phyloP scores from a whole-genome alignment of 495 filamentous ascomycete genomes.

The Sphaerosporella brunnea region DNA sequence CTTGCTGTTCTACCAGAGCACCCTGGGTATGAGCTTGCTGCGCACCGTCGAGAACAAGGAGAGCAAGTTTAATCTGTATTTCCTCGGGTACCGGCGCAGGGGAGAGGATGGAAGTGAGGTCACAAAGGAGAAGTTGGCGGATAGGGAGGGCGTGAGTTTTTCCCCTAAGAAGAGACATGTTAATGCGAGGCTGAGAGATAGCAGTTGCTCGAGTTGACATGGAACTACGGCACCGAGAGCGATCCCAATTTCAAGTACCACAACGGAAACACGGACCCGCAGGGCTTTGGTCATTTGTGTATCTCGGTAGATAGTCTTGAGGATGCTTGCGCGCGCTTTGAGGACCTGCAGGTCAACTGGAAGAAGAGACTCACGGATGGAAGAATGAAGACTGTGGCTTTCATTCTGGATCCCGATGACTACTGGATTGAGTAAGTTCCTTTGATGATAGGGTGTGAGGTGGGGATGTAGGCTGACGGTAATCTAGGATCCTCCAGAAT shows the following conservation, averaged over 20 bases:
- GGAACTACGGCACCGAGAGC: slow-evolving; percentile 90
- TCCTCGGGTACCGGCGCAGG: slow-evolving; percentile 52
- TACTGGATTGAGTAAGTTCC: slow-evolving; percentile 59
- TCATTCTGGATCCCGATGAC: slow-evolving; percentile 77
- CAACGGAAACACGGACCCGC: slow-evolving; percentile 74
- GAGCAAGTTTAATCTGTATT: slow-evolving; percentile 74
- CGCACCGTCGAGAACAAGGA: slow-evolving; percentile 52
- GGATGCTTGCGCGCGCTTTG: slow-evolving; percentile 69
- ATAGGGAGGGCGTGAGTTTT: slow-evolving; percentile 47
- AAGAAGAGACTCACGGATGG: slow-evolving; percentile 90
- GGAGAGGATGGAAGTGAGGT: slow-evolving; percentile 20
- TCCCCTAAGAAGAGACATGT: too few species aligned
- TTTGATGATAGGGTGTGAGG: neutral
- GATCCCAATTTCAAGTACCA: slow-evolving; percentile 72
- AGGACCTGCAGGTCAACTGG: slow-evolving; percentile 63
- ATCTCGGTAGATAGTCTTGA: slow-evolving; percentile 80
- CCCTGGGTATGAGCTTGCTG: slow-evolving; percentile 69
- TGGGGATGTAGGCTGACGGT: slow-evolving; percentile 13
- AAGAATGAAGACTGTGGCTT: slow-evolving; percentile 87
- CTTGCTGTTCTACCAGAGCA: slow-evolving; percentile 77
- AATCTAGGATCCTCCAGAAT: slow-evolving; percentile 51
- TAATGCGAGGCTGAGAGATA: too few species aligned
- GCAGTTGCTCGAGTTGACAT: slow-evolving; percentile 64
- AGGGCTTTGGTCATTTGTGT: slow-evolving; percentile 64
- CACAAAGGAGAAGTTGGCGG: slow-evolving; percentile 37